A percentile compares a stretch with the other conserved stretches of the same genome.
These are phyloP conservation scores for Cronartium ribicola DNA, from an alignment of 1,284 basidiomycete genomes.

Conservation along the genomic window DNA sequence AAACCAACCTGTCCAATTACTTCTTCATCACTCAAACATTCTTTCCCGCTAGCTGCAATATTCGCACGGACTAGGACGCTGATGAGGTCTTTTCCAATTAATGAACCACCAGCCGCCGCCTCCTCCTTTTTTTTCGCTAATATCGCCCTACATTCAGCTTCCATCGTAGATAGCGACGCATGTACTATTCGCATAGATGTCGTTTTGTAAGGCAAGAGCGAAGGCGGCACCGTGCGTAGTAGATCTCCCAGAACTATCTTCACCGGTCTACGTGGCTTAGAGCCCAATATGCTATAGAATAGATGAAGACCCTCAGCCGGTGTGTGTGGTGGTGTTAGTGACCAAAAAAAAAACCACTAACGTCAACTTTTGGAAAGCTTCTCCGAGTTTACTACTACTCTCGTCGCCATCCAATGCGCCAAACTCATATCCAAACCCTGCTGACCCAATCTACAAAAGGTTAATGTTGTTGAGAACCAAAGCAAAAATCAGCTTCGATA, in stretches of 20 bases:
- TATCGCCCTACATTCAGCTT: constrained; percentile 33
- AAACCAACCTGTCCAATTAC: constrained; percentile 17
- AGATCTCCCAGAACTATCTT: background rate
- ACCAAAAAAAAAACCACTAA: background rate
- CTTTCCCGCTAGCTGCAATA: background rate
- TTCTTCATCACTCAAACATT: background rate
- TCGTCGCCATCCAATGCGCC: background rate
- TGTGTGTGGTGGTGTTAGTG: background rate
- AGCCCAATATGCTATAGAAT: background rate
- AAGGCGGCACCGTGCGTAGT: background rate
- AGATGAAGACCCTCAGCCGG: background rate
- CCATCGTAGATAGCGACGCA: constrained; percentile 52
- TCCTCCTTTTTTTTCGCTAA: constrained; percentile 10
- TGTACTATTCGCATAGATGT: constrained; percentile 57
- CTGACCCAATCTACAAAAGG: background rate
- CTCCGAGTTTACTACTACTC: background rate
- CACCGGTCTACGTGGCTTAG: background rate
- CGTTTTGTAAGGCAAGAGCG: background rate
- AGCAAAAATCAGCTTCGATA: background rate
- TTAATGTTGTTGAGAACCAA: background rate
- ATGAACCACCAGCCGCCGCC: constrained; percentile 9
- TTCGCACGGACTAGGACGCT: constrained; percentile 39
- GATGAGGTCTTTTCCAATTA: constrained; percentile 33
- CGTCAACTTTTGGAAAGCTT: background rate
- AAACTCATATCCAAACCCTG: constrained; percentile 9